Evolutionary conservation across 108 stramenopile species (phyloP), one percentile per base, ranked within the genome.

Genomic region (Fragilaria crotonensis): DNA sequence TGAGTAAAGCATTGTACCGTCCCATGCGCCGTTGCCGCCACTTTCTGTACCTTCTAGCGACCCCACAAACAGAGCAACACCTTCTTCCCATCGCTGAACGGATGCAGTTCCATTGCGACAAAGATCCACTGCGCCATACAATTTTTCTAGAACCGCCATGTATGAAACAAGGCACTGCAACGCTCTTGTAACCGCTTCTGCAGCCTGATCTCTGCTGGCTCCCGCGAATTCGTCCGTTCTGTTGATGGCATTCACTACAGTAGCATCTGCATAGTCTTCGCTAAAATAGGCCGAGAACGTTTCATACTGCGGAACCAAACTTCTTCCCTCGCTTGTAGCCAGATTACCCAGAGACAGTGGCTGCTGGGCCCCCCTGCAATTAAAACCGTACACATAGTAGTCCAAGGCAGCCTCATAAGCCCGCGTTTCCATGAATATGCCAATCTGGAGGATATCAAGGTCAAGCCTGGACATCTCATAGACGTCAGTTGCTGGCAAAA

Each of bases 41-140:
- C 74, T 55, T 14, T 59, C 23, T 21, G 30, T 17, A 17, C 86
- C 90, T 62, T 92, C 87, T 0, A 76, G 56, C 33, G 78, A 85
- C 21, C 90, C 90, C 48, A 79, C 64, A 57, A 58, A 75, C 4
- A 80, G 27, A 1, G 87, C 87, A n/a, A 65, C 87, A 25, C 80
- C 90, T 55, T 36, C 55, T 51, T 88, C 84, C 72, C 80, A 73
- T 27, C 62, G 28, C 11, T 5, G 22, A 9, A 54, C 54, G 0
- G 33, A 30, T 19, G 45, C 30, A 60, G 48, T n/a, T 4, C 66
- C 61, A 45, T 17, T 48, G 23, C 62, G 14, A 48, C 80, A 81
- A 2, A 33, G 29, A 1, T 30, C 44, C 4, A 77, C 55, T 25
- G 84, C 66, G 33, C 56, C 25, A 32, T 79, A 46, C 41, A 85